These are phyloP conservation scores for Anacardium occidentale DNA, from an alignment of 345 rosid genomes.

Conservation along the genomic window DNA sequence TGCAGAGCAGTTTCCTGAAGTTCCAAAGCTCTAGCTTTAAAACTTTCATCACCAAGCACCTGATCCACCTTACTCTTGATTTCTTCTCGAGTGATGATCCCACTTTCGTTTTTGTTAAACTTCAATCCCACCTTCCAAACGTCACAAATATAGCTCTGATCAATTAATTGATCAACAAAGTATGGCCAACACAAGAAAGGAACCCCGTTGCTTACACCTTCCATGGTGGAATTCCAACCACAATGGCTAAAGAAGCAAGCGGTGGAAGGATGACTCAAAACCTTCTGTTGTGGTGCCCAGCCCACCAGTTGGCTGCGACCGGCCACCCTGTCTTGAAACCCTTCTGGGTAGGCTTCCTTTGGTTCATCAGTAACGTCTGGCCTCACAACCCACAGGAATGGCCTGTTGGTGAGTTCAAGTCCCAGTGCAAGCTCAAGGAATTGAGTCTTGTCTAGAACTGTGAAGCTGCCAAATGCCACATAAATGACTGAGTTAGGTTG, in stretches of 20 bases:
- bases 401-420: slow-evolving; percentile 20
- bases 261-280: neutral
- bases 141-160: neutral
- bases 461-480: slow-evolving; percentile 40
- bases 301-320: slow-evolving; percentile 19
- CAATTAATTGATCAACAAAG: slow-evolving; percentile 42
- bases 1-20: slow-evolving; percentile 26
- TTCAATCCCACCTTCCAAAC: slow-evolving; percentile 17
- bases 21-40: slow-evolving; percentile 9
- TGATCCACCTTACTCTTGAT: neutral
- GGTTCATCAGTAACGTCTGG: slow-evolving; percentile 13
- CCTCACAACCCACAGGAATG: slow-evolving; percentile 16
- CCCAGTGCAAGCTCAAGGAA: slow-evolving; percentile 36
- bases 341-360: slow-evolving; percentile 7
- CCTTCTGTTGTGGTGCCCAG: slow-evolving; percentile 41
- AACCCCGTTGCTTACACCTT: neutral
- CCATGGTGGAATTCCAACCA: neutral
- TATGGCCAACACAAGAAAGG: slow-evolving; percentile 37
- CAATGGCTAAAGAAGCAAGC: neutral
- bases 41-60: neutral
- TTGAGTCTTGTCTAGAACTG: slow-evolving; percentile 17
- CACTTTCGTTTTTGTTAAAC: slow-evolving; percentile 16
- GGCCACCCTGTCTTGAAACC: slow-evolving; percentile 2
- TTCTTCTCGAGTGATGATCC: neutral
- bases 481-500: slow-evolving; percentile 30